Base-by-base conservation (phyloP, 2,329 filamentous ascomycete species). In the Penicillium occitanis region DNA sequence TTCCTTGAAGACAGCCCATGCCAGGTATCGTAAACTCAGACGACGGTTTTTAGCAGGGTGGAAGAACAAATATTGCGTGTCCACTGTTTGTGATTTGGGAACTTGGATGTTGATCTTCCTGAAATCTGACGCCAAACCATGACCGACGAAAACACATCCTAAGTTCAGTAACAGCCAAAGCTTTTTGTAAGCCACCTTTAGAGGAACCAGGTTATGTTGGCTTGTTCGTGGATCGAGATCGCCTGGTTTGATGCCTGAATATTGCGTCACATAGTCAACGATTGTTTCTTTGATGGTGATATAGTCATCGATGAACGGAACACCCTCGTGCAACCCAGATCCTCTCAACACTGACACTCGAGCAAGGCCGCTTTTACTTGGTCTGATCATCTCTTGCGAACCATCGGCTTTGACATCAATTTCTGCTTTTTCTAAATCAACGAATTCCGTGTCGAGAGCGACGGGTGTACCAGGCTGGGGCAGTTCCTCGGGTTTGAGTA, bases 31-130 rank as follows among this genome's bases (percentile, higher is more conserved):
- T 22, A 99, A 84, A 7, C 91, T 95, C 1, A 99, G 86, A 74
- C 93, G 95, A n/a, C 96, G 88, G 63, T 92, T 86, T 37, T 92
- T 90, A 17, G 87, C 85, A 65, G 90, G 88, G 66, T 96, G 88
- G 78, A 91, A 96, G 81, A 96, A 98, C 1, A 97, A 84, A 69
- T 96, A 90, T 70, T 93, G 93, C 0, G 96, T 99, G 78, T 99
- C 95, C 64, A 99, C 92, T 42, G 97, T 90, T 76, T 99, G 95
- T 3, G 87, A 79, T 75, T 90, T 91, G 1, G 96, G 95, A 0
- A 99, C 91, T 76, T 97, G 92, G 65, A 99, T 97, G 77, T 99
- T 99, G 79, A 97, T 96, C 65, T 96, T 96, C 63, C 95, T 92
- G 80, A 99, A 98, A 78, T 99, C 95, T 71, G 95, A 94, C 70